Evolutionary conservation across 108 stramenopile genomes (phyloP).

Genomic region (Cyclotella sp.): DNA sequence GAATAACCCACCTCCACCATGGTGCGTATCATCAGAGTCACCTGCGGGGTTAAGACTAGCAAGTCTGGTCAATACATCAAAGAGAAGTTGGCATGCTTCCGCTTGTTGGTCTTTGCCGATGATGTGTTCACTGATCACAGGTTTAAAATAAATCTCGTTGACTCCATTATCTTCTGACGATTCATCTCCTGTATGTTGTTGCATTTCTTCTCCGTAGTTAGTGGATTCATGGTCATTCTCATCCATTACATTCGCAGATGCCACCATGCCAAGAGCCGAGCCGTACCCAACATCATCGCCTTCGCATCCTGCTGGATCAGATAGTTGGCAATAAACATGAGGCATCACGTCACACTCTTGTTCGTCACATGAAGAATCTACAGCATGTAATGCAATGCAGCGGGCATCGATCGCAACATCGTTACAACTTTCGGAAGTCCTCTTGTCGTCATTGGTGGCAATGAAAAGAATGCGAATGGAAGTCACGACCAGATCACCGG

Average conservation of each 20-base stretch:
- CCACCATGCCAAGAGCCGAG: neutral
- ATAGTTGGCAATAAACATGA: constrained; percentile 20
- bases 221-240: constrained; percentile 3
- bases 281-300: neutral
- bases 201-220: constrained; percentile 14
- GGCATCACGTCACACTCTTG: neutral
- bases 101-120: constrained; percentile 14
- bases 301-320: constrained; percentile 11
- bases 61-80: constrained; percentile 69
- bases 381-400: constrained; percentile 78
- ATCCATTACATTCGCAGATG: constrained; percentile 12
- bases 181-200: constrained; percentile 7
- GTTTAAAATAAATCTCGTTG: constrained; percentile 63
- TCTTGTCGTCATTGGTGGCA: neutral
- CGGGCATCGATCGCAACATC: constrained; percentile 72
- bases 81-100: constrained; percentile 59
- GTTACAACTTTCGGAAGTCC: constrained; percentile 6
- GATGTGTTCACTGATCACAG: constrained; percentile 12
- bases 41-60: constrained; percentile 65
- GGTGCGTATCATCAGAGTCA: constrained; percentile 53
- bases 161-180: constrained; percentile 38
- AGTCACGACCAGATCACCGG: constrained; percentile 49
- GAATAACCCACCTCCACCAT: constrained; percentile 42
- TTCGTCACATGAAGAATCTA: constrained; percentile 27
- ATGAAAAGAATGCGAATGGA: constrained; percentile 52